Conservation (phyloP, 2,329 filamentous ascomycete genomes). For the Proliferodiscus dingleyae region DNA sequence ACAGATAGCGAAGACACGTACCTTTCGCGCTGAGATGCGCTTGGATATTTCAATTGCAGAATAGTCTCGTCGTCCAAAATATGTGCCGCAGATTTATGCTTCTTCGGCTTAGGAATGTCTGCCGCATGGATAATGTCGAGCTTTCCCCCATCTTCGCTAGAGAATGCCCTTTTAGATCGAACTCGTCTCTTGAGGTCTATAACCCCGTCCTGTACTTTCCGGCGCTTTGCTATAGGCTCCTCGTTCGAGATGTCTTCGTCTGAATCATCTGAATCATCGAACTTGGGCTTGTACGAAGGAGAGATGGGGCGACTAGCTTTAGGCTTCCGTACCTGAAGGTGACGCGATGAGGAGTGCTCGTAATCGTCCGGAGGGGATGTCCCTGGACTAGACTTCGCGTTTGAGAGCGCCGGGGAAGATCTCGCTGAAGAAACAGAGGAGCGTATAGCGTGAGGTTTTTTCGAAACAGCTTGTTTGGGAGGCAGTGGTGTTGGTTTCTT, state of each 20-base stretch:
- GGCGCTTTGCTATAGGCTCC: constrained; percentile 15
- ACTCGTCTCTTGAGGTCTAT: constrained; percentile 26
- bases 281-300: constrained; percentile 14
- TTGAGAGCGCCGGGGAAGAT: constrained; percentile 4
- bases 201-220: constrained; percentile 12
- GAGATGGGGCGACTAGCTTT: constrained; percentile 15
- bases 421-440: constrained; percentile 1
- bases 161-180: constrained; percentile 24
- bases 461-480: constrained; percentile 9
- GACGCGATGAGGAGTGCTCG: constrained; percentile 9
- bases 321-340: constrained; percentile 14
- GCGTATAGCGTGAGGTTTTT: neutral
- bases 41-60: constrained; percentile 81
- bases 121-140: constrained; percentile 51
- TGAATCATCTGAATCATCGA: constrained; percentile 14
- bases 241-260: constrained; percentile 6
- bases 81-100: constrained; percentile 47
- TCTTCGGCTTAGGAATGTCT: constrained; percentile 47
- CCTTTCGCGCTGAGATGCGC: constrained; percentile 63
- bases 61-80: constrained; percentile 44
- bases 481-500: constrained; percentile 12
- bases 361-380: constrained; percentile 11
- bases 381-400: constrained; percentile 8
- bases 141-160: constrained; percentile 16
- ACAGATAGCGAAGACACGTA: constrained; percentile 32